A percentile compares a stretch with the other conserved stretches of the same genome.
Evolutionary conservation across 108 stramenopile species (phyloP).

Genomic region (Pseudonitzschia pungens): DNA sequence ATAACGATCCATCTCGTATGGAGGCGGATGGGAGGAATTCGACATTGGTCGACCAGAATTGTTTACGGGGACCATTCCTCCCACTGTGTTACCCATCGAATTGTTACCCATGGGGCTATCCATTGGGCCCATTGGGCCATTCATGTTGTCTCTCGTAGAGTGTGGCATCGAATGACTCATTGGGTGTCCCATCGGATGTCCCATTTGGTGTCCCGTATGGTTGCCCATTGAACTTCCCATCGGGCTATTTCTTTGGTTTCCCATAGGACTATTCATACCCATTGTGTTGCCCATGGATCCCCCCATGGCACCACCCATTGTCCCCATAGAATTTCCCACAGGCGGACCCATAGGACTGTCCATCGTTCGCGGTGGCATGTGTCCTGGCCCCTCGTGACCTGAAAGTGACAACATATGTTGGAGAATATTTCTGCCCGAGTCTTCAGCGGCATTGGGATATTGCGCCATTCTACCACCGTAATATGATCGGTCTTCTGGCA

Average conservation of each 20-base stretch:
- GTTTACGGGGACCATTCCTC: not conserved
- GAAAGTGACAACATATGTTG: not conserved
- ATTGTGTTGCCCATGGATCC: not conserved
- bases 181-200: not conserved
- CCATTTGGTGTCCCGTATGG: not conserved
- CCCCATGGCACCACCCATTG: slow-evolving; percentile 11
- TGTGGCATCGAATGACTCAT: not conserved
- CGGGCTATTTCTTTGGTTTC: not conserved
- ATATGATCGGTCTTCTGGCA: slow-evolving; percentile 23
- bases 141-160: not conserved
- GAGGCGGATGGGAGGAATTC: not conserved
- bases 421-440: slow-evolving; percentile 6
- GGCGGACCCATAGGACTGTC: too few species aligned
- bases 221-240: slow-evolving; percentile 5
- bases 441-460: slow-evolving; percentile 11
- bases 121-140: not conserved
- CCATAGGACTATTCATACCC: not conserved
- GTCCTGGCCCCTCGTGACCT: slow-evolving; percentile 8
- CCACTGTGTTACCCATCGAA: not conserved
- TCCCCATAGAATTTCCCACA: not conserved
- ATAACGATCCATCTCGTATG: slow-evolving; percentile 2
- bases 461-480: not conserved
- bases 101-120: not conserved
- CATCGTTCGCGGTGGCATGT: not conserved
- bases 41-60: not conserved